phyloP scores from a whole-genome alignment of 2,329 filamentous ascomycete genomes.

The Spiromastix sp. region DNA sequence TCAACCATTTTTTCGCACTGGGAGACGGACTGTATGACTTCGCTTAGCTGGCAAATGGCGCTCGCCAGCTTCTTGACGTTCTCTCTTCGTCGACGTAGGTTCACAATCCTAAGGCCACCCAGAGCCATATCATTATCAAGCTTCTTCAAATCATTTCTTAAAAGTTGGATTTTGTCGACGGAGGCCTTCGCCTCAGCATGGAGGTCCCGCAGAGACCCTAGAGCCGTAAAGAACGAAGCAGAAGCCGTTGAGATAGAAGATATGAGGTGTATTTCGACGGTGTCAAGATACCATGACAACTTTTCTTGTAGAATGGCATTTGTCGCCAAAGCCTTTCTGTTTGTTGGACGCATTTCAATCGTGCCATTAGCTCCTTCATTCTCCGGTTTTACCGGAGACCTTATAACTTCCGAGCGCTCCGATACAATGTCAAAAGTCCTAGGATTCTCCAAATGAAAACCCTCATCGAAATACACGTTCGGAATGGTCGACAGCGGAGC shows the following conservation, averaged over 20 bases:
- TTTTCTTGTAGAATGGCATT: conserved; percentile 98
- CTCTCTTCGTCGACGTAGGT: conserved; percentile 68
- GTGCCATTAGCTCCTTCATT: conserved; percentile 50
- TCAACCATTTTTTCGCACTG: conserved; percentile 75
- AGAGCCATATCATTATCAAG: conserved; percentile 82
- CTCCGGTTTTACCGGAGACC: conserved; percentile 45
- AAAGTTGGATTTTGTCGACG: conserved; percentile 69
- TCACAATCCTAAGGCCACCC: conserved; percentile 74
- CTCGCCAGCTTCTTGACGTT: conserved; percentile 76
- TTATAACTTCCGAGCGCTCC: conserved; percentile 92
- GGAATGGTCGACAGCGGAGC: conserved; percentile 89
- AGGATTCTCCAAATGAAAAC: conserved; percentile 92
- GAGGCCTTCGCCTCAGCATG: conserved; percentile 89
- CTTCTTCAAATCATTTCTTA: conserved; percentile 68
- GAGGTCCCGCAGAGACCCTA: conserved; percentile 81
- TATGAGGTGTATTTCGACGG: conserved; percentile 92
- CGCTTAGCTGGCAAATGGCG: conserved; percentile 71
- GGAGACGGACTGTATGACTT: conserved; percentile 64
- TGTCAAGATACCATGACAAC: conserved; percentile 99
- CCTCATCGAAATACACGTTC: conserved; percentile 84
- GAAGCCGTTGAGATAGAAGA: conserved; percentile 93
- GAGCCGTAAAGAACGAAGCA: conserved; percentile 87
- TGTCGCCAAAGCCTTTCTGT: conserved; percentile 76
- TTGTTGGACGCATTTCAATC: conserved; percentile 19
- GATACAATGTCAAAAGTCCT: conserved; percentile 94